These are phyloP conservation scores for Ophiostoma ulmi DNA, from an alignment of 2,329 filamentous ascomycete species.

Conservation along the genomic window DNA sequence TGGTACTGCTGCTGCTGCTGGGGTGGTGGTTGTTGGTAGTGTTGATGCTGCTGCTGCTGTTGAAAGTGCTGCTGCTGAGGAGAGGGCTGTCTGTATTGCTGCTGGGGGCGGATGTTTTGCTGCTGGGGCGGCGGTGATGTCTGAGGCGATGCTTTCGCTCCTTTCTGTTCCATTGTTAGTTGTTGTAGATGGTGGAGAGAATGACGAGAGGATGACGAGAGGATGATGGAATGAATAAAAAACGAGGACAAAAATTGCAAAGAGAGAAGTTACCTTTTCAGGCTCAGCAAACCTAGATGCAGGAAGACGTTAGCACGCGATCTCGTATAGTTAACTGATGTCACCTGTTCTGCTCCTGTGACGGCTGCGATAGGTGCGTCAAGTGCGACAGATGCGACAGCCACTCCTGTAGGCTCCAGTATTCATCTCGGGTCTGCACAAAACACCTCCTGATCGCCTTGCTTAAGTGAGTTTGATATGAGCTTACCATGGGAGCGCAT, in stretches of 20 bases:
- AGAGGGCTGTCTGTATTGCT: constrained; percentile 12
- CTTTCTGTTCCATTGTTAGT: constrained; percentile 33
- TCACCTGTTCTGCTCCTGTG: background rate
- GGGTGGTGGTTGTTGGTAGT: constrained; percentile 20
- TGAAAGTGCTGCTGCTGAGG: constrained; percentile 27
- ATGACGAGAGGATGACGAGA: background rate
- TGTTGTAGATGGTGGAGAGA: background rate
- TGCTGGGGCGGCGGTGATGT: constrained; percentile 8
- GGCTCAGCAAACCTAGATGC: constrained; percentile 48
- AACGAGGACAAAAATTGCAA: background rate
- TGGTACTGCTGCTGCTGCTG: constrained; percentile 22
- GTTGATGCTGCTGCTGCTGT: constrained; percentile 32
- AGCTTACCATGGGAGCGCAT: constrained; percentile 83
- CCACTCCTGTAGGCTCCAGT: background rate
- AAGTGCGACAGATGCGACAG: background rate
- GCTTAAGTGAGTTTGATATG: background rate
- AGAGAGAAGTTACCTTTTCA: constrained; percentile 36
- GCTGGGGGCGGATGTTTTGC: constrained; percentile 21
- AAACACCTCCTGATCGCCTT: background rate
- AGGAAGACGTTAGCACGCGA: background rate
- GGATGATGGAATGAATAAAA: too few species aligned
- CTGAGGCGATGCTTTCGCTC: constrained; percentile 17
- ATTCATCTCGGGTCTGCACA: background rate
- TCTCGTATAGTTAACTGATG: background rate
- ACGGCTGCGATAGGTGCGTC: background rate